Evolutionary conservation across 495 filamentous ascomycete genomes (phyloP), one percentile per base, ranked within the genome.

Genomic region (Trypethelium eluteriae): DNA sequence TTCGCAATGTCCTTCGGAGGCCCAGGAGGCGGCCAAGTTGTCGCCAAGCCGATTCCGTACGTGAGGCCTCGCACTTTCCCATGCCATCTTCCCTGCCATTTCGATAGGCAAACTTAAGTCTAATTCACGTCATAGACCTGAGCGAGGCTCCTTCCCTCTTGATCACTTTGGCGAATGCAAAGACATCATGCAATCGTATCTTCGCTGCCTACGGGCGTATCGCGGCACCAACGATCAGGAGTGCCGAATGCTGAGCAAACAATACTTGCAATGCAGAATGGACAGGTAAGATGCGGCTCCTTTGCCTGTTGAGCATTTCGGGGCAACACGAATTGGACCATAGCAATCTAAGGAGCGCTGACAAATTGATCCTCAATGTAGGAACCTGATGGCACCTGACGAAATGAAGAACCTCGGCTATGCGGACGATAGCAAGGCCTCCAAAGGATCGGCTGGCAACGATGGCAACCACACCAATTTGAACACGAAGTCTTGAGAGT

Each of bases 141-240:
- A 98, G 76, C 89, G 94, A 64, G 94, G 94, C 56, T 95, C 91
- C 75, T 98, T 98, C 73, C 94, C 94, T 34, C 86, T 98, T 56
- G 94, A 98, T 74, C 93, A 96, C 70, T 92, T 96, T 72, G 93
- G 92, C 71, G 94, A 98, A 80, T 98, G 94, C 84, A 96, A 93
- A 75, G 79, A 86, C 64, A 82, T 94, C 64, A 96, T 97, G 83
- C 82, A 79, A 6, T 81, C 81, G 53, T 98, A 98, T 73, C 82
- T 98, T 57, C 81, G 81, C 65, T 98, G 94, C 75, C 83, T 98
- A 68, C 93, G 91, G 70, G 85, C 82, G 63, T 84, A 86, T 57
- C 86, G 83, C 67, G 94, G 94, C 6, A 85, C 88, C 44, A 98
- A 98, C 70, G 89, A 93, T 66, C 81, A 88, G 63, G 87, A 91